These are phyloP conservation scores for Cyclocybe cylindracea DNA, from an alignment of 768 basidiomycete species.

Conservation along the genomic window DNA sequence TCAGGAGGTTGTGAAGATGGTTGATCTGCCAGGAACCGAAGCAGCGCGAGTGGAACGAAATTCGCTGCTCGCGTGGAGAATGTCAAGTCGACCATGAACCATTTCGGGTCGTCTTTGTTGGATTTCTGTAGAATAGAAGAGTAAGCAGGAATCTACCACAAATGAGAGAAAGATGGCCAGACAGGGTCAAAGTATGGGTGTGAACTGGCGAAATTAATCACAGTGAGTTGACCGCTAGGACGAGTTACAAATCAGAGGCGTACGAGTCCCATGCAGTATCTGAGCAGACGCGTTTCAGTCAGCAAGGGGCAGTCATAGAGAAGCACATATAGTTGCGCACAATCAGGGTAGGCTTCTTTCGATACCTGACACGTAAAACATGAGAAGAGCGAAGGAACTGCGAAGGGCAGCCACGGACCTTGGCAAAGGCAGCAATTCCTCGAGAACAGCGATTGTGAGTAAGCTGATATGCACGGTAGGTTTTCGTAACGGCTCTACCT, in stretches of 20 bases:
- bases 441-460: not conserved
- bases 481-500: conserved; percentile 41
- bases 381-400: conserved; percentile 5
- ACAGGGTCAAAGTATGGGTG: conserved; percentile 87
- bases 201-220: conserved; percentile 25
- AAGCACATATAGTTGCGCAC: conserved; percentile 44
- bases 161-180: conserved; percentile 20
- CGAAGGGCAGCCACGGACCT: conserved; percentile 43
- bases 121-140: conserved; percentile 61
- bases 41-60: conserved; percentile 77
- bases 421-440: conserved; percentile 83
- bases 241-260: conserved; percentile 22
- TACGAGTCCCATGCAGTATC: conserved; percentile 92
- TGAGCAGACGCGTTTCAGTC: conserved; percentile 27
- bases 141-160: not conserved
- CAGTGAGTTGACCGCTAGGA: not conserved
- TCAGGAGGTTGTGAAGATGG: conserved; percentile 40
- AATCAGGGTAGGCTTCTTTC: conserved; percentile 88
- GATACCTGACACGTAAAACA: conserved; percentile 48
- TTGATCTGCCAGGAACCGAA: conserved; percentile 60
- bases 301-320: not conserved
- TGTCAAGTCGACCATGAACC: conserved; percentile 89
- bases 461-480: no score
- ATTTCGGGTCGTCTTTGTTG: conserved; percentile 71
- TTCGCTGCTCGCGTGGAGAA: conserved; percentile 66